phyloP scores from a whole-genome alignment of 305 asterid genomes.

The Fraxinus sp. region DNA sequence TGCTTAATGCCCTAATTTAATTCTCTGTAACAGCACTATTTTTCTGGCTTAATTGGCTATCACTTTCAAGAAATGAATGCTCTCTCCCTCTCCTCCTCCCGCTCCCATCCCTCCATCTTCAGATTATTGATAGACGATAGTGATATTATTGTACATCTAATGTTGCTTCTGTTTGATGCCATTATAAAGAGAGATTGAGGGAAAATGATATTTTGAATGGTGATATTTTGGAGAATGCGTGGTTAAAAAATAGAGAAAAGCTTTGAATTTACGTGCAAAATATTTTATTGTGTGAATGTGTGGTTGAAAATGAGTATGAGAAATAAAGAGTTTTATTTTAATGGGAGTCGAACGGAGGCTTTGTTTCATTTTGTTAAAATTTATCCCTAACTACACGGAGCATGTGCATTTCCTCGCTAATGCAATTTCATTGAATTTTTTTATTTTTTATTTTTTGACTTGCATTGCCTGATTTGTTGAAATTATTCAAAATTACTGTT shows the following conservation, averaged over 20 bases:
- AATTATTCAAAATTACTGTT: conserved; percentile 11
- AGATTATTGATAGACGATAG: neutral
- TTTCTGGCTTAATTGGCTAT: neutral
- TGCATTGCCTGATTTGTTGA: conserved; percentile 2
- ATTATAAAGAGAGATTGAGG: neutral
- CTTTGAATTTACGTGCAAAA: neutral
- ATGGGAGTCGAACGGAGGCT: neutral
- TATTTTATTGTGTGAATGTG: neutral
- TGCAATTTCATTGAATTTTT: neutral
- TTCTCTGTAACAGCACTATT: neutral
- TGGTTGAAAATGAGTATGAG: neutral
- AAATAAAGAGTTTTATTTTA: neutral
- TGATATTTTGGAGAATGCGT: neutral
- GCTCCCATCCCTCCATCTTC: neutral
- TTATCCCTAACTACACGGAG: neutral
- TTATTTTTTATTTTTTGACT: neutral
- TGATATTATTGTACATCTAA: neutral
- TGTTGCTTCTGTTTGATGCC: neutral
- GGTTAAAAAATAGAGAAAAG: neutral
- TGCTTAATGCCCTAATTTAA: neutral
- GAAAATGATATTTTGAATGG: neutral
- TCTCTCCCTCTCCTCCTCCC: neutral
- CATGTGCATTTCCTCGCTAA: neutral
- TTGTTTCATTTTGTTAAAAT: neutral
- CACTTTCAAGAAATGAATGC: neutral